Conservation (phyloP, 352 stramenopile genomes). For the Globisporangium parvum region DNA sequence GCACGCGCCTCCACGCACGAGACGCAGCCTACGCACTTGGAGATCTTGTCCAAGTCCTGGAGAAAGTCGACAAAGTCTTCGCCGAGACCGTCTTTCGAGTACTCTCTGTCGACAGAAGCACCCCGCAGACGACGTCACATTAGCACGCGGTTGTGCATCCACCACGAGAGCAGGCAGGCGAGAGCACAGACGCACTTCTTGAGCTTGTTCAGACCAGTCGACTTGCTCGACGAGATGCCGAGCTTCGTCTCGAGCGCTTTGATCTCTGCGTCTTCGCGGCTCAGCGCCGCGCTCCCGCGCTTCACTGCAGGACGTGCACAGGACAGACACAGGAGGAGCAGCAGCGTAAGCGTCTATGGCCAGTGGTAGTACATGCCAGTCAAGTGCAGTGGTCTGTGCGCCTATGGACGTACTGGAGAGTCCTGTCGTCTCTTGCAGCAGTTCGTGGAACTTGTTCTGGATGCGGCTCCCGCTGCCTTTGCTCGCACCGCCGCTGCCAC, state of each 20-base stretch:
- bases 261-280: constrained; percentile 53
- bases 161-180: too few species aligned
- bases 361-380: not conserved
- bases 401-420: constrained; percentile 19
- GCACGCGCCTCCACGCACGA: not conserved
- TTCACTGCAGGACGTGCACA: constrained; percentile 5
- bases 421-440: constrained; percentile 58
- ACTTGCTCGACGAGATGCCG: constrained; percentile 40
- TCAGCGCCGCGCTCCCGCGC: constrained; percentile 23
- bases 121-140: not conserved
- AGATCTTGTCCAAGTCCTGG: constrained; percentile 63
- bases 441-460: constrained; percentile 77
- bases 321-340: not conserved
- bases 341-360: not conserved
- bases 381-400: constrained; percentile 1
- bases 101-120: constrained; percentile 43
- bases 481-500: constrained; percentile 1
- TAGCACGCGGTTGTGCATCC: too few species aligned
- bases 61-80: constrained; percentile 83
- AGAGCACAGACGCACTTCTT: constrained; percentile 37
- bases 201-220: constrained; percentile 50
- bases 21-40: constrained; percentile 28
- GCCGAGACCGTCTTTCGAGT: constrained; percentile 67
- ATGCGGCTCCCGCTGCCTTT: constrained; percentile 17
- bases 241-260: constrained; percentile 71